phyloP scores from a whole-genome alignment of 164 flowering plant genomes.

The Magnolia officinalis region DNA sequence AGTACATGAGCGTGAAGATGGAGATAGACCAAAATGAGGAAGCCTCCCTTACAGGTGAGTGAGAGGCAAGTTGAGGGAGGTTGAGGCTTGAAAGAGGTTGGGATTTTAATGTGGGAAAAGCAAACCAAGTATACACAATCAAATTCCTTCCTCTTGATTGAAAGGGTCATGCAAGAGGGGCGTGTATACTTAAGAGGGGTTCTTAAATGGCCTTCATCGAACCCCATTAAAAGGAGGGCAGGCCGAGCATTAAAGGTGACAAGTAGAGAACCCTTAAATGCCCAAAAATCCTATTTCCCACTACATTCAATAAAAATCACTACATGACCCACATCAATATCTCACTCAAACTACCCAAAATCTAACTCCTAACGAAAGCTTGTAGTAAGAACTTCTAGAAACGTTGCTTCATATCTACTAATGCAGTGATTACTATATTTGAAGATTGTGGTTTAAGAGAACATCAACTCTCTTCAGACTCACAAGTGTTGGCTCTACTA shows the following conservation, averaged over 20 bases:
- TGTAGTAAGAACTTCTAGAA: not conserved
- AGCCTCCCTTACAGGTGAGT: not conserved
- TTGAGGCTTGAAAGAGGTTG: constrained; percentile 1
- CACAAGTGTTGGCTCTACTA: too few species aligned
- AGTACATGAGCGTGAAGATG: not conserved
- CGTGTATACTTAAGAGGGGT: constrained; percentile 37
- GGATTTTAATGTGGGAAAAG: not conserved
- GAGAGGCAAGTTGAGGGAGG: not conserved
- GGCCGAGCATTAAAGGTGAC: constrained; percentile 56
- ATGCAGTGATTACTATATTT: not conserved
- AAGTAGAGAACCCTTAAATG: constrained; percentile 59
- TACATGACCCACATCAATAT: constrained; percentile 6
- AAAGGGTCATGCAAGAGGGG: constrained; percentile 35
- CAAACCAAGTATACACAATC: not conserved
- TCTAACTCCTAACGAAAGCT: not conserved
- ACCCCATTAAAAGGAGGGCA: constrained; percentile 51
- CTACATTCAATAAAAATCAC: constrained; percentile 21
- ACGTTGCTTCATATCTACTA: not conserved
- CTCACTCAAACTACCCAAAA: not conserved
- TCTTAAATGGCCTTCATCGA: constrained; percentile 44
- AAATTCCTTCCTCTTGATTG: constrained; percentile 12
- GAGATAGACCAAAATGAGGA: not conserved
- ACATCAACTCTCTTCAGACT: too few species aligned
- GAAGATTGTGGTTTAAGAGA: too few species aligned
- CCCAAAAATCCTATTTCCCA: constrained; percentile 29